Evolutionary conservation across 2,329 filamentous ascomycete genomes (phyloP).

Genomic region (Catunica adiposa): DNA sequence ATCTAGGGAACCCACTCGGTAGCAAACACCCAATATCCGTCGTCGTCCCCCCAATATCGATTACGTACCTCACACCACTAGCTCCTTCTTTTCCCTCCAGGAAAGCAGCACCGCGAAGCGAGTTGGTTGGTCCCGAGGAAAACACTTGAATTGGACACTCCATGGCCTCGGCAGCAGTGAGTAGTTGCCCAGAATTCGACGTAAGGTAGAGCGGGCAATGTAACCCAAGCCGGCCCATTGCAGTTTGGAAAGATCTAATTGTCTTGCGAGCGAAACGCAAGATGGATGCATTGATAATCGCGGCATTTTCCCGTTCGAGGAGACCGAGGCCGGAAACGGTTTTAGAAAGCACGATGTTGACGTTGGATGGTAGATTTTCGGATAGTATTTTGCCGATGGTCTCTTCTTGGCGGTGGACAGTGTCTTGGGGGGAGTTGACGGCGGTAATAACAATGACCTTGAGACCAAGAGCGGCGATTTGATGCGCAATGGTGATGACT

Average conservation of each 20-base stretch:
- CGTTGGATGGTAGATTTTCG: slow-evolving; percentile 17
- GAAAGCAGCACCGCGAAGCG: slow-evolving; percentile 18
- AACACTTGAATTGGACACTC: slow-evolving; percentile 17
- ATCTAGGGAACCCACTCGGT: slow-evolving; percentile 17
- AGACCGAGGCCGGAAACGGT: slow-evolving; percentile 25
- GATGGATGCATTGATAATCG: slow-evolving; percentile 36
- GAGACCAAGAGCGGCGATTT: slow-evolving; percentile 19
- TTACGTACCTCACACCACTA: slow-evolving; percentile 17
- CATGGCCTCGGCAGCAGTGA: slow-evolving; percentile 17
- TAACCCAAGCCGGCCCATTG: slow-evolving; percentile 27
- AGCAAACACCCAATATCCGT: slow-evolving; percentile 17
- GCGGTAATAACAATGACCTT: slow-evolving; percentile 36
- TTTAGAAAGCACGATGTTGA: slow-evolving; percentile 20
- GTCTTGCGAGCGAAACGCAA: slow-evolving; percentile 30
- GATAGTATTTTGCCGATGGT: slow-evolving; percentile 29
- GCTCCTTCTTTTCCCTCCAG: slow-evolving; percentile 7
- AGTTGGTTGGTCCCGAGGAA: slow-evolving; percentile 18
- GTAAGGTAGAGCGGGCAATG: slow-evolving; percentile 29
- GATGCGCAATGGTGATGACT: slow-evolving; percentile 14
- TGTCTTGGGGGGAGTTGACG: slow-evolving; percentile 42
- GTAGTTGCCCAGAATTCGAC: slow-evolving; percentile 30
- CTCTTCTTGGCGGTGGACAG: slow-evolving; percentile 34
- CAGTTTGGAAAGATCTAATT: slow-evolving; percentile 28
- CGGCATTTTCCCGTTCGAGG: slow-evolving; percentile 35
- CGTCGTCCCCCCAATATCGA: slow-evolving; percentile 18